A percentile compares a stretch with the other conserved stretches of the same genome.
Conservation (phyloP, 306 rosid species). For the Betula pendula region DNA sequence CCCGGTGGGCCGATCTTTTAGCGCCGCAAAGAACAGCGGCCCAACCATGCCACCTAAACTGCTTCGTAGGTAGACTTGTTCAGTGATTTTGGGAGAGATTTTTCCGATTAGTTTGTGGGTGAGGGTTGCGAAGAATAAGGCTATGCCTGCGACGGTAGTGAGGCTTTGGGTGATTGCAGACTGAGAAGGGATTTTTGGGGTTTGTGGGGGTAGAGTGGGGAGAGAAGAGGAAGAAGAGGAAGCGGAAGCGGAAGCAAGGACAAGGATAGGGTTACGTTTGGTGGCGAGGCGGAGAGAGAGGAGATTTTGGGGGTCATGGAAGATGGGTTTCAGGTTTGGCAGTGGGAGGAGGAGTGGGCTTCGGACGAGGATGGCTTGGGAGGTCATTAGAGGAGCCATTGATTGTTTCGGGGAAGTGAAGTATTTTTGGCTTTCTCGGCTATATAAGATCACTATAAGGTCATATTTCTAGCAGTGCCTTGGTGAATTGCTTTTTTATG, state of each 20-base stretch:
- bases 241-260: not conserved
- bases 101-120: slow-evolving; percentile 3
- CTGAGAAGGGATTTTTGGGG: not conserved
- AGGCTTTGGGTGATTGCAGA: slow-evolving; percentile 30
- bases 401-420: not conserved
- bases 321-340: not conserved
- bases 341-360: not conserved
- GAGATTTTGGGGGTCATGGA: not conserved
- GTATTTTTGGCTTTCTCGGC: no score
- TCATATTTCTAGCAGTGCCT: no score
- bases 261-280: not conserved
- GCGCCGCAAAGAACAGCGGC: slow-evolving; percentile 61
- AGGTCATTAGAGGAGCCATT: slow-evolving; percentile 5
- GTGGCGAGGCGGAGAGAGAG: not conserved
- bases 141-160: slow-evolving; percentile 9
- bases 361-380: slow-evolving; percentile 17
- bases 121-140: not conserved
- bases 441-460: no score
- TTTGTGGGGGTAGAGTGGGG: not conserved
- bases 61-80: not conserved
- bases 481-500: no score
- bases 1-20: slow-evolving; percentile 41
- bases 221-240: not conserved
- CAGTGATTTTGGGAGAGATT: slow-evolving; percentile 5
- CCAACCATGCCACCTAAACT: slow-evolving; percentile 28